Evolutionary conservation across 169 alveolate genomes (phyloP).

Genomic region (Amoebophrya sp.): DNA sequence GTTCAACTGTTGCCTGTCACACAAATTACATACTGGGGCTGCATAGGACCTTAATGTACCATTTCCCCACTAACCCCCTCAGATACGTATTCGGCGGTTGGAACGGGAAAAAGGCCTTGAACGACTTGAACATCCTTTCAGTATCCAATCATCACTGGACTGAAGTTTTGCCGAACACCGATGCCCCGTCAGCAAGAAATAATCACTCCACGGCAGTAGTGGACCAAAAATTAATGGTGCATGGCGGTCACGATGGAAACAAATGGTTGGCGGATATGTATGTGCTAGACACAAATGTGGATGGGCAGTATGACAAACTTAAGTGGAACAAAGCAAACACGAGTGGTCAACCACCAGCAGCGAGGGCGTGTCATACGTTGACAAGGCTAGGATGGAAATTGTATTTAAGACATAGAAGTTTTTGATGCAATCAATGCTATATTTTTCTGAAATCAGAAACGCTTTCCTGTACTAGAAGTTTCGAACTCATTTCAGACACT

Average conservation of each 20-base stretch:
- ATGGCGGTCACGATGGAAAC: conserved; percentile 66
- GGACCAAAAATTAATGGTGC: conserved; percentile 50
- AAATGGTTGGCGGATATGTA: conserved; percentile 61
- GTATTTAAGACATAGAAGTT: too few relatives aligned
- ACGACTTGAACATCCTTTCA: conserved; percentile 56
- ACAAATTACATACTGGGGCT: too few relatives aligned
- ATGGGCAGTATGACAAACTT: not conserved
- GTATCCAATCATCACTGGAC: conserved; percentile 48
- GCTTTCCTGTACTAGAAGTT: too few relatives aligned
- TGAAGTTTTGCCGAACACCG: conserved; percentile 47
- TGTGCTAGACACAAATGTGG: conserved; percentile 9
- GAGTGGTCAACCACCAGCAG: conserved; percentile 51
- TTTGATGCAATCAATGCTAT: too few relatives aligned
- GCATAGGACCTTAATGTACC: too few relatives aligned
- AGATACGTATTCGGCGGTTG: conserved; percentile 63
- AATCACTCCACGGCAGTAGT: conserved; percentile 49
- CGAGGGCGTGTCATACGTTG: conserved; percentile 64
- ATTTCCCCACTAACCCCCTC: too few relatives aligned
- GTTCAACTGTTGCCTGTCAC: too few relatives aligned
- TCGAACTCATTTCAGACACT: not conserved
- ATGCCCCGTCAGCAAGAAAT: conserved; percentile 50
- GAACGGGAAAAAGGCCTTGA: conserved; percentile 61
- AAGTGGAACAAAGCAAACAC: conserved; percentile 37
- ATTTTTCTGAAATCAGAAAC: too few relatives aligned
- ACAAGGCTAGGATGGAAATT: conserved; percentile 51